Evolutionary conservation across 2,329 filamentous ascomycete genomes (phyloP), one percentile per base, ranked within the genome.

Genomic region (Plectosphaerella cucumerina): DNA sequence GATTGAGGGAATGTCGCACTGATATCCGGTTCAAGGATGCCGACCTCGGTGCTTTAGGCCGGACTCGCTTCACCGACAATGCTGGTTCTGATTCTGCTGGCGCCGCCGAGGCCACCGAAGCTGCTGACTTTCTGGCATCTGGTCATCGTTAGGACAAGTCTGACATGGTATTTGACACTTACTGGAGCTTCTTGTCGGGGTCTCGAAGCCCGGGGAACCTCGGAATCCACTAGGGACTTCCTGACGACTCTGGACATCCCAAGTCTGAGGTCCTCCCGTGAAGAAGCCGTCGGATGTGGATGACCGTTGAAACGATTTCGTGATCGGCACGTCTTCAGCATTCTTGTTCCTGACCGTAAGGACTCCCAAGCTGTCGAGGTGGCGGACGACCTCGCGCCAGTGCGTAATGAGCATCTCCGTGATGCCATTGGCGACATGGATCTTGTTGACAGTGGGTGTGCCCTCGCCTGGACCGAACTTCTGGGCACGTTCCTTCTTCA

Each of bases 351-450:
- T 42, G 26, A 49, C 43, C 42, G 58, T 64, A 47, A 72, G 57
- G 9, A 66, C 64, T 11, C 65, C 67, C 2, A 85, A 59, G 41
- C 68, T 73, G 51, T 70, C 78, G 70, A 87, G 76, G 51, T 87
- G 79, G 37, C 75, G 71, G 42, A 85, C 80, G 11, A 86, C 73
- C 45, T 85, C 82, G 52, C 79, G 71, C 85, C 85, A 88, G 55
- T 86, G 76, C 1, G 76, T 70, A 46, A 87, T 81, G 5, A 88
- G 67, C 82, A 87, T 86, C 62, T 86, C 81, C 0, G 81, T 71
- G 26, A 87, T 77, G 31, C 69, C 67, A 53, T 82, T 85, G 11
- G 81, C 82, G 49, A 84, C 65, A 43, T 75, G 71, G 20, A 84
- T 70, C 56, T 81, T 85, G 66, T 84, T 76, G 17, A 85, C 65